phyloP scores from a whole-genome alignment of 176 grass and related monocot species.

The Neostapfia colusana region DNA sequence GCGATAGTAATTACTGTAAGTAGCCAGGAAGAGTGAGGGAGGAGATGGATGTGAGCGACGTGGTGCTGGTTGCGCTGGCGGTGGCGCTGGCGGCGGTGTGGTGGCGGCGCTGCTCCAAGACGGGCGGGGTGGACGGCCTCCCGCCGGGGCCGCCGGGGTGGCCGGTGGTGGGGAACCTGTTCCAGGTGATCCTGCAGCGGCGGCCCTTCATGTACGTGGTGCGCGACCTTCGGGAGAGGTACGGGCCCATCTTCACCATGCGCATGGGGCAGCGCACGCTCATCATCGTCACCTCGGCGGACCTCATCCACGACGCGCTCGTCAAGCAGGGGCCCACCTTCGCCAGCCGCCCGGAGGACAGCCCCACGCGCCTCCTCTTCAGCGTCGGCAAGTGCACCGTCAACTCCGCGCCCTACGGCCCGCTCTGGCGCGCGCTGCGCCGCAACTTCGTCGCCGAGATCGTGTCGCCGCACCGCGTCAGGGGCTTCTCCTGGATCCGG shows the following conservation, averaged over 20 bases:
- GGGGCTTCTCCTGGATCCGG: conserved; percentile 84
- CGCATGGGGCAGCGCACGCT: conserved; percentile 94
- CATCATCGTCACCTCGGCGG: conserved; percentile 66
- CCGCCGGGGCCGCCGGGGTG: conserved; percentile 81
- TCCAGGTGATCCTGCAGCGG: conserved; percentile 89
- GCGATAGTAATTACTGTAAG: too few relatives aligned
- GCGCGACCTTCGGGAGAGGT: conserved; percentile 69
- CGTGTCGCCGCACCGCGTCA: conserved; percentile 66
- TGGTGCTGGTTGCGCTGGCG: conserved; percentile 48
- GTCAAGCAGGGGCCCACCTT: conserved; percentile 78
- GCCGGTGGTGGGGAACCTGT: conserved; percentile 95
- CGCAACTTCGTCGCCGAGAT: conserved; percentile 95
- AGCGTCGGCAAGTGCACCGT: conserved; percentile 91
- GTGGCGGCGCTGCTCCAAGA: conserved; percentile 74
- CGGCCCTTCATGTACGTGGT: conserved; percentile 95
- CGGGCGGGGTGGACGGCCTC: conserved; percentile 53
- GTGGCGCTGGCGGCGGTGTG: conserved; percentile 53
- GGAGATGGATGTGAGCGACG: conserved; percentile 55
- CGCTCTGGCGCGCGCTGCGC: conserved; percentile 81
- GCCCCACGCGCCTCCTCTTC: conserved; percentile 83
- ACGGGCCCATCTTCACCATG: conserved; percentile 98
- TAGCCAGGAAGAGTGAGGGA: not conserved
- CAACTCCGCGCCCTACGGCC: conserved; percentile 87
- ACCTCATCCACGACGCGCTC: conserved; percentile 95
- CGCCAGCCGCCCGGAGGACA: conserved; percentile 81